Evolutionary conservation across 2,329 filamentous ascomycete species (phyloP).

Genomic region (Exophiala dermatitidis): DNA sequence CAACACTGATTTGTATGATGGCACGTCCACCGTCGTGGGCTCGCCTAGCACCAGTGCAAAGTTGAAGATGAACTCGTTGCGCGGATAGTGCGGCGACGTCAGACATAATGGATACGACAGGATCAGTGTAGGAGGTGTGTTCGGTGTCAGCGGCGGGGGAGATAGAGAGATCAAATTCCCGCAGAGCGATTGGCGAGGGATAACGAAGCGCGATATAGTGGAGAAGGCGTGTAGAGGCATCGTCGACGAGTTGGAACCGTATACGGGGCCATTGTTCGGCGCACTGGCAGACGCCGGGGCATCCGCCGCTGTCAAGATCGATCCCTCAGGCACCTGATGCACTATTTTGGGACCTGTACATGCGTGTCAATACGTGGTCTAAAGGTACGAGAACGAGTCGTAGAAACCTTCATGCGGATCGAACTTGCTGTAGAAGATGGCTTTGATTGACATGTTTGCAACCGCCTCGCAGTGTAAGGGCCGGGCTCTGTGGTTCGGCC

Average conservation of each 20-base stretch:
- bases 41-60: conserved; percentile 76
- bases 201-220: conserved; percentile 83
- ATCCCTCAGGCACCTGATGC: conserved; percentile 57
- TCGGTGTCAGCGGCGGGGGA: conserved; percentile 37
- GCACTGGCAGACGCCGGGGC: conserved; percentile 33
- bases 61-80: conserved; percentile 98
- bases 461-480: too few relatives aligned
- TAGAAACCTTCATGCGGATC: conserved; percentile 49
- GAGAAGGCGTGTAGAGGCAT: conserved; percentile 72
- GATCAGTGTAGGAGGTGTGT: conserved; percentile 61
- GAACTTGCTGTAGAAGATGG: conserved; percentile 62
- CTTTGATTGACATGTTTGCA: conserved; percentile 48
- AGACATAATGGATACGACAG: conserved; percentile 87
- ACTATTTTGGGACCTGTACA: conserved; percentile 53
- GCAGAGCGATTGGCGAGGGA: conserved; percentile 90
- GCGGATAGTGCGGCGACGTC: conserved; percentile 69
- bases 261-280: background rate
- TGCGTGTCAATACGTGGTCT: conserved; percentile 1
- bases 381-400: background rate
- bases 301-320: conserved; percentile 44
- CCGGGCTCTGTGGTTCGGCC: too few relatives aligned
- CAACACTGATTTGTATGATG: conserved; percentile 76
- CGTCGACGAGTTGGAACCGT: conserved; percentile 27
- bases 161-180: conserved; percentile 64
- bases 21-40: conserved; percentile 50